A percentile compares a stretch with the other conserved stretches of the same genome.
These are phyloP conservation scores for Curvularia hawaiiensis DNA, from an alignment of 2,329 filamentous ascomycete species.

Conservation along the genomic window DNA sequence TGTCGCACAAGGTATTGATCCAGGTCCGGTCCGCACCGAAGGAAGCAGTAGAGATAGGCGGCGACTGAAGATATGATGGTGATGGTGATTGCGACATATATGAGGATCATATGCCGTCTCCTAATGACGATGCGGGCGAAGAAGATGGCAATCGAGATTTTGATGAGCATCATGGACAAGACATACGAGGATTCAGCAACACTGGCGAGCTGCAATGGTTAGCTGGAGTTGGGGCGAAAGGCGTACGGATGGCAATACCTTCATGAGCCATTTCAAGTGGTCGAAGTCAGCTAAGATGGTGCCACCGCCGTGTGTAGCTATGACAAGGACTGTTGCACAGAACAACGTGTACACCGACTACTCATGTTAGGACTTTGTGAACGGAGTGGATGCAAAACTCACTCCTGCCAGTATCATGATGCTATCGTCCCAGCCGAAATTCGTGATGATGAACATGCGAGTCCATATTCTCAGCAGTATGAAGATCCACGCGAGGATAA, in stretches of 20 bases:
- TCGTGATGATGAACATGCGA: slow-evolving; percentile 45
- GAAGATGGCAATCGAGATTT: slow-evolving; percentile 53
- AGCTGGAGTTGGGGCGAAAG: background rate
- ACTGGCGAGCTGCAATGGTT: slow-evolving; percentile 38
- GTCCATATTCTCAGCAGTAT: slow-evolving; percentile 49
- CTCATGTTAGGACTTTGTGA: slow-evolving; percentile 5
- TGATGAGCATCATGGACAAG: slow-evolving; percentile 49
- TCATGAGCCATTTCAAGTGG: slow-evolving; percentile 34
- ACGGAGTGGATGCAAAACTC: slow-evolving; percentile 10
- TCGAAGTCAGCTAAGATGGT: slow-evolving; percentile 35
- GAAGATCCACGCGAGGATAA: slow-evolving; percentile 47
- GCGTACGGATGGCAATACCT: slow-evolving; percentile 20
- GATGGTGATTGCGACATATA: slow-evolving; percentile 46
- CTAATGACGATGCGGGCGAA: slow-evolving; percentile 52
- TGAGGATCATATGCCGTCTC: slow-evolving; percentile 46
- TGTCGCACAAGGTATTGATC: slow-evolving; percentile 40
- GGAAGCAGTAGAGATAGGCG: slow-evolving; percentile 58
- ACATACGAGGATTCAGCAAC: slow-evolving; percentile 48
- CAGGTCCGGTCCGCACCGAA: slow-evolving; percentile 54
- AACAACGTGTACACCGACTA: slow-evolving; percentile 45
- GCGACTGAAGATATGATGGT: slow-evolving; percentile 40
- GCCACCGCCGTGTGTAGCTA: slow-evolving; percentile 40
- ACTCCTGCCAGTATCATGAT: slow-evolving; percentile 49
- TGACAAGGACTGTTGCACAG: slow-evolving; percentile 34
- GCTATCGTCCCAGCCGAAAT: slow-evolving; percentile 53